Conservation (phyloP, 768 basidiomycete species). For the Kwoniella sp. region DNA sequence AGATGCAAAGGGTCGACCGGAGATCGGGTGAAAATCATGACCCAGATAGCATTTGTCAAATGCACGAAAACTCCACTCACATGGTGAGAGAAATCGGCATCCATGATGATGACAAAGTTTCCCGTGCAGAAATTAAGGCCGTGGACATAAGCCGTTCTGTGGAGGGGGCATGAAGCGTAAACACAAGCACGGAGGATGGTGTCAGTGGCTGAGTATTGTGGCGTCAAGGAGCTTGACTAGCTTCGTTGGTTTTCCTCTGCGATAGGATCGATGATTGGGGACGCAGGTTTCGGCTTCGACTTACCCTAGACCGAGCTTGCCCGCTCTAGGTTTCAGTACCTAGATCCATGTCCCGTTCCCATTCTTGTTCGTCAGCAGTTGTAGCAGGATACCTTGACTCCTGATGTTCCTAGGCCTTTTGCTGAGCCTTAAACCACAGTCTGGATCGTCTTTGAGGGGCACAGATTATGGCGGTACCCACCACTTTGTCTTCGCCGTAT, state of each 20-base stretch:
- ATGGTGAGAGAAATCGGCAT: conserved; percentile 94
- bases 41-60: too few species aligned
- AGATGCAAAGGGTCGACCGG: too few species aligned
- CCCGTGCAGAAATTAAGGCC: conserved; percentile 86
- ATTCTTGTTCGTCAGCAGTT: conserved; percentile 17
- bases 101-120: conserved; percentile 95
- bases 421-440: background rate
- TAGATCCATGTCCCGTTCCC: too few species aligned
- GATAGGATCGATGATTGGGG: too few species aligned
- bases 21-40: too few species aligned
- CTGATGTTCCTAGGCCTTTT: background rate
- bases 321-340: conserved; percentile 82
- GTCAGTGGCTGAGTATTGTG: background rate
- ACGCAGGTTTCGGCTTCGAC: conserved; percentile 39
- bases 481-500: conserved; percentile 84
- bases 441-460: background rate
- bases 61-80: conserved; percentile 63
- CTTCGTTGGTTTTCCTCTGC: too few species aligned
- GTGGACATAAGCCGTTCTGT: conserved; percentile 87
- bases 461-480: conserved; percentile 54
- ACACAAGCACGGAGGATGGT: background rate
- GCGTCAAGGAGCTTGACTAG: too few species aligned
- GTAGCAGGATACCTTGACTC: background rate
- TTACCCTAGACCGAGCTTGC: conserved; percentile 87
- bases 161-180: background rate